Evolutionary conservation across 768 basidiomycete species (phyloP), one percentile per base, ranked within the genome.

Genomic region (Cystobasidium onofrii): DNA sequence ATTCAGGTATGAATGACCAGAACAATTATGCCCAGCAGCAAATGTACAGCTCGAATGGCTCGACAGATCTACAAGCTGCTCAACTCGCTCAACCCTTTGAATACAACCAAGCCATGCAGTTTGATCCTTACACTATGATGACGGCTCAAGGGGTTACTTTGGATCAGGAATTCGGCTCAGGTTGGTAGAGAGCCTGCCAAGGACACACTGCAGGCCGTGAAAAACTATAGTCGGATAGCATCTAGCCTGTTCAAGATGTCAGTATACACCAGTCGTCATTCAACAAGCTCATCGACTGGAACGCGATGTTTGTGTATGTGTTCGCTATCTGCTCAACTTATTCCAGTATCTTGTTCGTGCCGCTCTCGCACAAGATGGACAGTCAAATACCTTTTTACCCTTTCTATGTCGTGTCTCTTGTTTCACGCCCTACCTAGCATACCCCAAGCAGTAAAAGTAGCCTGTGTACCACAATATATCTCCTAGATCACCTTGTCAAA

Each of bases 51-150:
- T 27, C 57, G 23, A 29, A 6, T 4, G 57, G 29, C 27, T 29
- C 57, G 33, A 34, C 57, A 29, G 57, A 27, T 50, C 9, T 50
- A 20, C 46, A 50, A 4, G n/a, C 6, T 50, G 46, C 57, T 60
- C 69, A 71, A 1, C 69, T 71, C 2, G 69, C 50, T 29, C 69
- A 71, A 34, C 69, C 69, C 31, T 71, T 71, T 25, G 69, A 71
- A 39, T 71, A 57, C 34, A 52, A 71, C 31, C 57, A 25, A 34
- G 57, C 57, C 31, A 60, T 60, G 57, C 57, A 60, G 20, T 60
- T 29, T 20, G 57, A 60, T 29, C 57, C 57, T 60, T 60, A 60
- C 31, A 20, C 57, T 17, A 60, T 60, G 57, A 60, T 60, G 57
- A 60, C 29, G 27, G 6, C 57, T 29, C 57, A 60, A 20, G 25